Conservation (phyloP, 2,329 filamentous ascomycete species). For the Arthrinium phaeospermum region DNA sequence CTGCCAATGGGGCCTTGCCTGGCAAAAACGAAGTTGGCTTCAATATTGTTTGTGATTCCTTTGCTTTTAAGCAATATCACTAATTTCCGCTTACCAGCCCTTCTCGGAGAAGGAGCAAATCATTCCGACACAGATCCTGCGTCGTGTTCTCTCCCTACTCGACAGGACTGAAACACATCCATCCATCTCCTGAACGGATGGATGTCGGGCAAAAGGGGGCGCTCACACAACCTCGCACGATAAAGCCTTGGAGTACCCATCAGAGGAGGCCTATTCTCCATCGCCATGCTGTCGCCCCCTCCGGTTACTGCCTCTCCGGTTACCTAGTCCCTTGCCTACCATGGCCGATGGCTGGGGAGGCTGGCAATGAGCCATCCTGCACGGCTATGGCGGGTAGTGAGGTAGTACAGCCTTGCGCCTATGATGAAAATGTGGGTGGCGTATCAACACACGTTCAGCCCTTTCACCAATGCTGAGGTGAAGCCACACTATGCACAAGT, state of each 20-base stretch:
- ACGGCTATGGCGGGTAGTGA: background rate
- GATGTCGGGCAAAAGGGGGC: background rate
- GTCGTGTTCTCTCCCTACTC: background rate
- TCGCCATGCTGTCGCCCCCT: background rate
- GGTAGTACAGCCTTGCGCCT: background rate
- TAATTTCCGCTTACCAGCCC: slow-evolving; percentile 12
- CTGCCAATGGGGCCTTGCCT: background rate
- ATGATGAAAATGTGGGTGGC: background rate
- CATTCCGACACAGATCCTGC: background rate
- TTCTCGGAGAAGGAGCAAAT: background rate
- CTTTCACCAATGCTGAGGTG: background rate
- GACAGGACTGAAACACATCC: background rate
- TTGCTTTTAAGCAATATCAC: background rate
- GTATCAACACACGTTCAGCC: background rate
- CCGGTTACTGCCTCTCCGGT: background rate
- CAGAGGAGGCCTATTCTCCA: background rate
- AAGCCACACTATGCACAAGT: background rate
- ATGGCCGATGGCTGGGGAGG: background rate
- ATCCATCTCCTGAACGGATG: background rate
- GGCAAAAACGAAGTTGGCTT: slow-evolving; percentile 2
- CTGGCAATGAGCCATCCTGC: background rate
- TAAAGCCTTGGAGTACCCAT: background rate
- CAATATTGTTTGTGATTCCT: slow-evolving; percentile 3
- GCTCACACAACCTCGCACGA: background rate
- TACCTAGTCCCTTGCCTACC: background rate